Base-by-base conservation (phyloP, 768 basidiomycete genomes). In the Rhizopogon sp. region DNA sequence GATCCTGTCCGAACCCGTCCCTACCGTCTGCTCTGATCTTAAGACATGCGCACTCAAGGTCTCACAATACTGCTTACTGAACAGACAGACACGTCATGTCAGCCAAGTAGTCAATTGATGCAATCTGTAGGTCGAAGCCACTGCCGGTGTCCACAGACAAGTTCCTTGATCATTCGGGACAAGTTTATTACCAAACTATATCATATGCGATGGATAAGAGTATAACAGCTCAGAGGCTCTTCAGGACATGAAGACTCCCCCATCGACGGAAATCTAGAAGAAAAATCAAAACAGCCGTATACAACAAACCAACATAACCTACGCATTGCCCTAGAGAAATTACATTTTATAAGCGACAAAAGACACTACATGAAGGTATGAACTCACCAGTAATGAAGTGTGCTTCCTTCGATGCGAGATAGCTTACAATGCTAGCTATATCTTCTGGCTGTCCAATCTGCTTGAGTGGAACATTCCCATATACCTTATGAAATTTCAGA, bases 341-440 rank as follows among this genome's bases (percentile, higher is more conserved):
- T 3, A 16, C 17, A 45, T 35, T 25, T 6, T 2, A 33, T 16
- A 31, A 3, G 20, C 40, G 20, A 51, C 29, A 22, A 39, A 5
- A 22, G 8, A 35, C 8, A 22, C 3, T 14, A 3, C 41, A 35
- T 14, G 11, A 46, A 53, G 3, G 11, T 20, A 16, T 44, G 33
- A 10, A 16, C 60, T 52, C 43, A 60, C 73, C 74, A 0, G 71
- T 75, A 5, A 75, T 65, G 50, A 69, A 70, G 17, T 64, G 62
- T 7, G 72, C 67, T 22, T 66, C 69, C 5, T 70, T 62, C 2
- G 71, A 71, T 5, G 65, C 70, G 3, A 74, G 60, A 56, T 65
- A 74, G 3, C 70, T 71, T 0, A 74, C 69, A 1, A 70, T 7
- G 37, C 58, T 63, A n/a, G 72, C 71, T 7, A 71, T 56, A 39